phyloP scores from a whole-genome alignment of 2,329 filamentous ascomycete genomes.

The Penicillium aurantiogriseum region DNA sequence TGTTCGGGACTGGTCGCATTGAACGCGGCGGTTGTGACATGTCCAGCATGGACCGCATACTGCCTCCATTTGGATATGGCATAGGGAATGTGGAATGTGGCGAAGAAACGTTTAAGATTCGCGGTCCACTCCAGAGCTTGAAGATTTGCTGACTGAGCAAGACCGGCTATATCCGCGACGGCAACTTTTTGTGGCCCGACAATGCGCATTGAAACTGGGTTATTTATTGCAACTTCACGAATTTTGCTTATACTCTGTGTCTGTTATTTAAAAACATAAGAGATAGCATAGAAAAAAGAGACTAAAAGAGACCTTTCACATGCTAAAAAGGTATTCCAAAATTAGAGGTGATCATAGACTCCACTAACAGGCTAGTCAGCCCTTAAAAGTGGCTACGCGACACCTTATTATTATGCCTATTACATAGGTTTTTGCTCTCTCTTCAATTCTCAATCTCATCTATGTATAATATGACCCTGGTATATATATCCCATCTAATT shows the following conservation, averaged over 20 bases:
- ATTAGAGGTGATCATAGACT: neutral
- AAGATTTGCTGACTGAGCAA: conserved; percentile 7
- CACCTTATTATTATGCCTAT: neutral
- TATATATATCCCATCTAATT: neutral
- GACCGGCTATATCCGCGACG: neutral
- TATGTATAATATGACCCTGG: neutral
- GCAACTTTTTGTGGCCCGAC: neutral
- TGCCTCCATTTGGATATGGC: conserved; percentile 6
- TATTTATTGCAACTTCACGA: neutral
- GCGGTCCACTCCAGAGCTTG: neutral
- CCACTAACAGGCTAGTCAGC: neutral
- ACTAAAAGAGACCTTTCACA: no score
- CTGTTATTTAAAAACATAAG: neutral
- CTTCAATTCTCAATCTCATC: no score
- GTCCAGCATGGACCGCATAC: conserved; percentile 32
- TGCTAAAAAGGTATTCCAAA: no score
- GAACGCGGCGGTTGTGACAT: conserved; percentile 37
- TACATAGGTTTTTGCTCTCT: neutral
- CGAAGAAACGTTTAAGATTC: neutral
- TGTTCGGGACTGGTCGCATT: conserved; percentile 31
- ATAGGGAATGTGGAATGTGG: conserved; percentile 1
- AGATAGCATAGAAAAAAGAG: neutral
- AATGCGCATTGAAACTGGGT: neutral
- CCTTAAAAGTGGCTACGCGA: neutral
- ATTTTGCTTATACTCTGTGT: neutral